Percentiles rank a stretch among this genome's conserved stretches.
Conservation (phyloP, 2,329 filamentous ascomycete species). For the Hymenoscyphus fraxineus region DNA sequence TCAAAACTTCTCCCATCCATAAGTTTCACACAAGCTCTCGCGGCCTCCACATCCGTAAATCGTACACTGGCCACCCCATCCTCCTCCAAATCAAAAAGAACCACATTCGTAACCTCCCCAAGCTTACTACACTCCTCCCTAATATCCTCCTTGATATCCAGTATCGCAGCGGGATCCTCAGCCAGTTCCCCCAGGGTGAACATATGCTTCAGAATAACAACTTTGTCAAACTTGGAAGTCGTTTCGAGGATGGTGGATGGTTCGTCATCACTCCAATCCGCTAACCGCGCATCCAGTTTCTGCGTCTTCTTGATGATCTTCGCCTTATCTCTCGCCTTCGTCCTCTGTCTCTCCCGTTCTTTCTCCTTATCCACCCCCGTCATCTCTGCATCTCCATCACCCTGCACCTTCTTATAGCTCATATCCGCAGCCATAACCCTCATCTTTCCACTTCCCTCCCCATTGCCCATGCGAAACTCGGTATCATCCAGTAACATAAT, state of each 20-base stretch:
- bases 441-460: constrained; percentile 58
- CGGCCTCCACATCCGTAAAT: constrained; percentile 69
- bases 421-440: constrained; percentile 79
- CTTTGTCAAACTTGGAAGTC: constrained; percentile 65
- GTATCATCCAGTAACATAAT: constrained; percentile 78
- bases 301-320: constrained; percentile 91
- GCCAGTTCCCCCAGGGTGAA: constrained; percentile 84
- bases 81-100: constrained; percentile 81
- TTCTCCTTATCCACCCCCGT: constrained; percentile 30
- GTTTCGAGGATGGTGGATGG: constrained; percentile 55
- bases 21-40: constrained; percentile 65
- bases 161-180: constrained; percentile 74
- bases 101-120: constrained; percentile 84
- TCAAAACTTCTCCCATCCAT: constrained; percentile 82
- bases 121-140: constrained; percentile 84
- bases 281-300: constrained; percentile 84
- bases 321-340: constrained; percentile 66
- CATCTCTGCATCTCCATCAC: constrained; percentile 40
- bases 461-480: constrained; percentile 65
- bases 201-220: constrained; percentile 87
- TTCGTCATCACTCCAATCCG: constrained; percentile 94
- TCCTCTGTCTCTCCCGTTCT: constrained; percentile 47
- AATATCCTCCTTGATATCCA: constrained; percentile 94
- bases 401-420: constrained; percentile 85
- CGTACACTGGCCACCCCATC: constrained; percentile 83